Evolutionary conservation across 1,284 basidiomycete genomes (phyloP).

Genomic region (Athelia psychrophila): DNA sequence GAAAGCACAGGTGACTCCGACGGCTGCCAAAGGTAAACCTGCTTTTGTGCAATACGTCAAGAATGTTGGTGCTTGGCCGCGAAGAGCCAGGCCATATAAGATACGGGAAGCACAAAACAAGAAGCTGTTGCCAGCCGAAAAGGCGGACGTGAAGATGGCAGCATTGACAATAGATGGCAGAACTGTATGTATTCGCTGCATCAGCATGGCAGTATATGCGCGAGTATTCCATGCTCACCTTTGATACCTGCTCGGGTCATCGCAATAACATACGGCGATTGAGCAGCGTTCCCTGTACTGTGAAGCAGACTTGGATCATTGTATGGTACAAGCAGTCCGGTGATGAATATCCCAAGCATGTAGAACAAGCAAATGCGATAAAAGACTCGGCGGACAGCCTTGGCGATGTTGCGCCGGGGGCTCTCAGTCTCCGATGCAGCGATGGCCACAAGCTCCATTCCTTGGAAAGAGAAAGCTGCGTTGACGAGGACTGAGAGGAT

Average conservation of each 20-base stretch:
- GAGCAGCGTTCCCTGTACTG: conserved; percentile 56
- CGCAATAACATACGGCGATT: conserved; percentile 83
- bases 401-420: conserved; percentile 76
- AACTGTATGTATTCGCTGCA: conserved; percentile 12
- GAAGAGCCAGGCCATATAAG: conserved; percentile 78
- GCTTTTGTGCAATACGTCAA: conserved; percentile 67
- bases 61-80: conserved; percentile 69
- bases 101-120: conserved; percentile 82
- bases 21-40: conserved; percentile 68
- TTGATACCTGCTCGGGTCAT: conserved; percentile 75
- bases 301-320: conserved; percentile 59
- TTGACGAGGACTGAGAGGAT: conserved; percentile 70
- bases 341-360: conserved; percentile 68
- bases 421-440: conserved; percentile 75
- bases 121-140: conserved; percentile 82
- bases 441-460: conserved; percentile 82
- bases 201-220: conserved; percentile 13
- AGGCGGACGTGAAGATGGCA: conserved; percentile 67
- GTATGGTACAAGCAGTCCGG: conserved; percentile 80
- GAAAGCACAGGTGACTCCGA: conserved; percentile 46
- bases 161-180: conserved; percentile 73
- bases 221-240: conserved; percentile 23
- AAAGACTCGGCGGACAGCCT: conserved; percentile 80
- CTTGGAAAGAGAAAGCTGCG: conserved; percentile 83
- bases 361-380: conserved; percentile 80